These are phyloP conservation scores for Erysimum cheiranthoides DNA, from an alignment of 345 rosid genomes.

Conservation along the genomic window DNA sequence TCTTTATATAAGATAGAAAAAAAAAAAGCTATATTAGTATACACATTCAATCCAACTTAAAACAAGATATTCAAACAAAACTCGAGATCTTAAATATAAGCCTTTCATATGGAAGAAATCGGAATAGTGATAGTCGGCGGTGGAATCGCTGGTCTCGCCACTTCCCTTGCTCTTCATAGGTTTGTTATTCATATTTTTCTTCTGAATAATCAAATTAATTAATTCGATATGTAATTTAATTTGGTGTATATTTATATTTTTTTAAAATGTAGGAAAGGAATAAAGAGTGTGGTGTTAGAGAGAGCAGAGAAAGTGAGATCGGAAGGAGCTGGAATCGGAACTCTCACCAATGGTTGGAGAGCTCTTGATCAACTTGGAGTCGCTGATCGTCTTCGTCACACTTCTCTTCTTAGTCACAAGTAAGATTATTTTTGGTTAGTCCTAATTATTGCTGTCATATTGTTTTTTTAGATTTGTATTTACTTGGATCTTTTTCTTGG, in stretches of 20 bases:
- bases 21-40: not conserved
- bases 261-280: conserved; percentile 57
- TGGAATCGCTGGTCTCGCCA: conserved; percentile 67
- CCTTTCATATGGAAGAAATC: conserved; percentile 42
- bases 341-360: conserved; percentile 65
- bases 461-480: not conserved
- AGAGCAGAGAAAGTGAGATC: conserved; percentile 55
- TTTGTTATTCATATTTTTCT: not conserved
- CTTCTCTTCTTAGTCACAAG: conserved; percentile 48
- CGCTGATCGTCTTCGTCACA: conserved; percentile 51
- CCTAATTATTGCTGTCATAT: not conserved
- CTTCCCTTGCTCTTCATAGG: conserved; percentile 66
- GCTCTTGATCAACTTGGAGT: no score
- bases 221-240: not conserved
- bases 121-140: conserved; percentile 63
- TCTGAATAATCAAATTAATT: not conserved
- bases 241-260: not conserved
- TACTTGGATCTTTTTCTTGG: not conserved
- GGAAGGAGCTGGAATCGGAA: conserved; percentile 57
- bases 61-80: not conserved
- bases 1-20: not conserved
- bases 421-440: not conserved
- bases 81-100: conserved; percentile 14
- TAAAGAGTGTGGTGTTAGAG: conserved; percentile 62
- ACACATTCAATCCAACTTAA: conserved; percentile 14